These are phyloP conservation scores for Sporothrix pallida DNA, from an alignment of 2,329 filamentous ascomycete genomes.

Conservation along the genomic window DNA sequence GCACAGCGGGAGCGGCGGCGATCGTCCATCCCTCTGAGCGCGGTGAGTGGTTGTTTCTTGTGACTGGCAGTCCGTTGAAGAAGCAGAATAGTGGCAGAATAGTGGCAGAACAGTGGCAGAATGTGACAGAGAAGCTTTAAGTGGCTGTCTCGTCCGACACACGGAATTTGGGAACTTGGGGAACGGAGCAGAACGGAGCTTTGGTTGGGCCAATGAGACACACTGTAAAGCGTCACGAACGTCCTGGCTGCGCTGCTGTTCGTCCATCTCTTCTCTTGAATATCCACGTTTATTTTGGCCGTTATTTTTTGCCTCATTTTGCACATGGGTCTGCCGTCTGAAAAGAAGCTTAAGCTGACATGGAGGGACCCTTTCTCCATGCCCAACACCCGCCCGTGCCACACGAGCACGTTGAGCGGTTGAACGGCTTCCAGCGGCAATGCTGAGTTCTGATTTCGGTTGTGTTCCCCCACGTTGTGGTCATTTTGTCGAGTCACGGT, in stretches of 20 bases:
- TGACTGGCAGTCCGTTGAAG: neutral
- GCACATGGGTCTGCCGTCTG: neutral
- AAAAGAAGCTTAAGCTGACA: conserved; percentile 18
- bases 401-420: conserved; percentile 9
- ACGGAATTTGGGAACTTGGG: neutral
- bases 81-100: neutral
- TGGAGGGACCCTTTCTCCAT: neutral
- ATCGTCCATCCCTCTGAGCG: conserved; percentile 9
- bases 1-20: conserved; percentile 24
- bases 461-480: neutral
- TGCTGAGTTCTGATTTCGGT: neutral
- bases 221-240: conserved; percentile 15
- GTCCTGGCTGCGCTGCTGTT: conserved; percentile 19
- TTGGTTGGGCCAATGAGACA: neutral
- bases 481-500: too few species aligned
- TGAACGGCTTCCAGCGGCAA: conserved; percentile 8
- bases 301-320: neutral
- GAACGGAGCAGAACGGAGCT: neutral
- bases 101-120: too few species aligned
- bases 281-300: neutral
- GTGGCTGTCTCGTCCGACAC: neutral
- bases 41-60: neutral
- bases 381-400: neutral
- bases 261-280: neutral
- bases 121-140: too few species aligned